Percentiles rank a stretch among this genome's conserved stretches.
Evolutionary conservation across 2,329 filamentous ascomycete genomes (phyloP).

Genomic region (Grosmannia serpens): DNA sequence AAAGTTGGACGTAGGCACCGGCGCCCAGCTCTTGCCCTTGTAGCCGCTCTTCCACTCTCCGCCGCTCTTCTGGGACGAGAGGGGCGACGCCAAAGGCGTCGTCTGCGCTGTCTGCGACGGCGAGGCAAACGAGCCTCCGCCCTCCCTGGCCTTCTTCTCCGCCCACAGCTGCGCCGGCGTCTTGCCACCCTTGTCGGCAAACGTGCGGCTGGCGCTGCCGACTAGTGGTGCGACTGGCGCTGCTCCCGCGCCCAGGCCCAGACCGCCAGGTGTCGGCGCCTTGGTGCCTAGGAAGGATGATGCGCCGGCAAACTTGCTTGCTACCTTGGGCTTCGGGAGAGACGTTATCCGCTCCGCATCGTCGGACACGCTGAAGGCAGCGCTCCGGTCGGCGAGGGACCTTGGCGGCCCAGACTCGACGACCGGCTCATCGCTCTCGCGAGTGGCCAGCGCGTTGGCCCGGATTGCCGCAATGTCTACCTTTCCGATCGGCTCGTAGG

Average conservation of each 20-base stretch:
- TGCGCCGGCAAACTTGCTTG: conserved; percentile 71
- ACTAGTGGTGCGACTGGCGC: conserved; percentile 54
- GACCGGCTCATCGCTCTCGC: conserved; percentile 22
- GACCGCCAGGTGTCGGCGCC: conserved; percentile 63
- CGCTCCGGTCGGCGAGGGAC: conserved; percentile 62
- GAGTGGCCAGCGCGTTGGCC: not conserved
- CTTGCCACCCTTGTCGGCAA: conserved; percentile 90
- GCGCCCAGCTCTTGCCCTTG: conserved; percentile 76
- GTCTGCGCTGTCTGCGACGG: conserved; percentile 25
- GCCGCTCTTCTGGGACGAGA: conserved; percentile 58
- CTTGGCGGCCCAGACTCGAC: conserved; percentile 31
- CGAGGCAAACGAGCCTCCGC: conserved; percentile 27
- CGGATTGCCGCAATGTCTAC: conserved; percentile 2
- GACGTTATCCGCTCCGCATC: conserved; percentile 72
- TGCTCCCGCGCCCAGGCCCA: conserved; percentile 52
- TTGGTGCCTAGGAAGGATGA: conserved; percentile 77
- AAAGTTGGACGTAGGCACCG: conserved; percentile 65
- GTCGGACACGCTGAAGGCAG: conserved; percentile 51
- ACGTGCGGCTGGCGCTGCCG: conserved; percentile 77
- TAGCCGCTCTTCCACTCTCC: conserved; percentile 88
- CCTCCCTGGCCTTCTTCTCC: conserved; percentile 84
- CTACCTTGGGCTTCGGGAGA: conserved; percentile 88
- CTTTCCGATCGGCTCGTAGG: conserved; percentile 3
- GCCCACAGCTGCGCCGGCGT: conserved; percentile 96
- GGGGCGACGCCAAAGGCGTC: conserved; percentile 28